These are phyloP conservation scores for Thyridium curvatum DNA, from an alignment of 2,329 filamentous ascomycete species.

Conservation along the genomic window DNA sequence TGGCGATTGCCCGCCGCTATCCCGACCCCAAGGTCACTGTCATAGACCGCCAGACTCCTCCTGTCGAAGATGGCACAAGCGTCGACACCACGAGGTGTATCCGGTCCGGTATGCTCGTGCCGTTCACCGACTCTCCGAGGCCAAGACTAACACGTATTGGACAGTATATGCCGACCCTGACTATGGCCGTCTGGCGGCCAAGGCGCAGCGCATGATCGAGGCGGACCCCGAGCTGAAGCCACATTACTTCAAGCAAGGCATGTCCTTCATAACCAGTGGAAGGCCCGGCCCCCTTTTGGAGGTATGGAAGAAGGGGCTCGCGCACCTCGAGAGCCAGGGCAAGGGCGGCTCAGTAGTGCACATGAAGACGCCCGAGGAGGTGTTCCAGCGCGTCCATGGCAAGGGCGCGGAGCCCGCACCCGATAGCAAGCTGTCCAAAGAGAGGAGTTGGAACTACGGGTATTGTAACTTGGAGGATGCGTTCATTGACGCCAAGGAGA, in stretches of 20 bases:
- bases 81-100: slow-evolving; percentile 4
- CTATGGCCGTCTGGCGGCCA: slow-evolving; percentile 13
- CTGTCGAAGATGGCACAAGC: slow-evolving; percentile 1
- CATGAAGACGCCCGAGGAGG: slow-evolving; percentile 7
- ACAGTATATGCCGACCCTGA: slow-evolving; percentile 16
- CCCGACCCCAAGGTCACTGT: too few relatives aligned
- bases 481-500: slow-evolving; percentile 16
- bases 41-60: background rate
- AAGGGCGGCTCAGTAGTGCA: background rate
- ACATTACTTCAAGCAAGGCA: slow-evolving; percentile 15
- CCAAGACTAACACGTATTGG: too few relatives aligned
- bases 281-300: slow-evolving; percentile 9
- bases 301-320: slow-evolving; percentile 7
- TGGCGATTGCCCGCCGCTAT: slow-evolving; percentile 2
- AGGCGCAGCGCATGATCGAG: slow-evolving; percentile 13
- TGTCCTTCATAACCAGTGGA: slow-evolving; percentile 15
- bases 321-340: background rate
- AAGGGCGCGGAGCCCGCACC: slow-evolving; percentile 5
- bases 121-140: too few relatives aligned
- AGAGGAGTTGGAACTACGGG: slow-evolving; percentile 11
- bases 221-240: slow-evolving; percentile 10
- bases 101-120: background rate
- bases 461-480: slow-evolving; percentile 16
- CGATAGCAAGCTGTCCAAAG: too few relatives aligned
- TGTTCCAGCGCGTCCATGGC: slow-evolving; percentile 15